These are phyloP conservation scores for Hypoxylon lienhwacheense DNA, from an alignment of 495 filamentous ascomycete genomes.

Conservation along the genomic window DNA sequence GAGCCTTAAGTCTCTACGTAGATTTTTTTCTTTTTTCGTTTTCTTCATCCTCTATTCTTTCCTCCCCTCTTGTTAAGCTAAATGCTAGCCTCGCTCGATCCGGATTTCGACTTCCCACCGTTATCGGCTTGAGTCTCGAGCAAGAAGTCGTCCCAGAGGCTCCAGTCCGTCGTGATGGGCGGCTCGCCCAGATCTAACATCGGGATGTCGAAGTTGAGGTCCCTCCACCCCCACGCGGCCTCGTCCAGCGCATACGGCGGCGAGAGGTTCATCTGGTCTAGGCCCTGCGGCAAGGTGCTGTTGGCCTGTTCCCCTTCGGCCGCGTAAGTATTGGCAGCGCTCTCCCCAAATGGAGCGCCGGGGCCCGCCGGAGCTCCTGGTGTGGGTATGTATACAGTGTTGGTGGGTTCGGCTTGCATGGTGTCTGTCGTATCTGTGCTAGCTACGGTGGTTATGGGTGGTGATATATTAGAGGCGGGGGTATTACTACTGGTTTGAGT, in stretches of 20 bases:
- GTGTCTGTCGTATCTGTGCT: neutral
- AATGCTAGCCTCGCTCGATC: conserved; percentile 24
- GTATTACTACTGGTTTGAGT: neutral
- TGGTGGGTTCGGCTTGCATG: neutral
- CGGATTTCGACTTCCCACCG: conserved; percentile 25
- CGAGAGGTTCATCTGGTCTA: conserved; percentile 7
- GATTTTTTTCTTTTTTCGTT: too few species aligned
- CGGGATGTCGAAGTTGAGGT: conserved; percentile 28
- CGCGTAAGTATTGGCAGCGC: too few species aligned
- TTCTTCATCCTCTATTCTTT: too few species aligned
- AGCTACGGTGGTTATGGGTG: neutral
- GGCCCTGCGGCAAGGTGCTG: conserved; percentile 9
- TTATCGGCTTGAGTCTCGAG: conserved; percentile 32
- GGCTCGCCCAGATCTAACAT: conserved; percentile 11
- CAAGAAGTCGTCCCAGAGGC: conserved; percentile 42
- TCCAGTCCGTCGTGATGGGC: conserved; percentile 33
- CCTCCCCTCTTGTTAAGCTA: too few species aligned
- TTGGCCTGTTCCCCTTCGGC: too few species aligned
- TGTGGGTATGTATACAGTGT: too few species aligned
- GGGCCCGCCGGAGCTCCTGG: too few species aligned
- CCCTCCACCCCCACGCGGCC: conserved; percentile 26
- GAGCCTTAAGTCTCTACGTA: too few species aligned
- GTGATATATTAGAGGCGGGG: neutral
- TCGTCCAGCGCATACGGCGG: conserved; percentile 24
- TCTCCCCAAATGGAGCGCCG: too few species aligned